phyloP scores from a whole-genome alignment of 2,329 filamentous ascomycete species.

The Verticillium dahliae region DNA sequence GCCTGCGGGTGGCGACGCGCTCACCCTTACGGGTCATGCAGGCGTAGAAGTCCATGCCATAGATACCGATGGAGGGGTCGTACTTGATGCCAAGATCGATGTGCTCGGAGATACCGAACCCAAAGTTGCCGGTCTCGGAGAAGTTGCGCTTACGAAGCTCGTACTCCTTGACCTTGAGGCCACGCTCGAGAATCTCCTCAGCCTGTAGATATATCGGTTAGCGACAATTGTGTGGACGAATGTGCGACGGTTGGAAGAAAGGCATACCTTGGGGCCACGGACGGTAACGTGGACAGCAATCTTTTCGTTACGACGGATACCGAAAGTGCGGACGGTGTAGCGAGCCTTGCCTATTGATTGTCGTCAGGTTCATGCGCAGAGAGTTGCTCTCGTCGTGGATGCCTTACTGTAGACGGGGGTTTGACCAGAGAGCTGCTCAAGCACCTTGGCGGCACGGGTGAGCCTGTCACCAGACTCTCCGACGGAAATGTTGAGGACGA shows the following conservation, averaged over 20 bases:
- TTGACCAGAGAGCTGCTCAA: slow-evolving; percentile 99
- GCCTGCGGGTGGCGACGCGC: slow-evolving; percentile 92
- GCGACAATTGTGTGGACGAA: not conserved
- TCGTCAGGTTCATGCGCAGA: not conserved
- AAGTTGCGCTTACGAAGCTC: slow-evolving; percentile 99
- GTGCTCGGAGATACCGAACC: slow-evolving; percentile 99
- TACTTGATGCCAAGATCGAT: slow-evolving; percentile 99
- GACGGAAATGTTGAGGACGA: slow-evolving; percentile 99
- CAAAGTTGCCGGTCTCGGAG: slow-evolving; percentile 99
- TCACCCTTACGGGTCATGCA: slow-evolving; percentile 99
- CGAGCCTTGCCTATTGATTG: slow-evolving; percentile 79
- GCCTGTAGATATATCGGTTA: slow-evolving; percentile 46
- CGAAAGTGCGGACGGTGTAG: slow-evolving; percentile 99
- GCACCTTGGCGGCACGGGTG: slow-evolving; percentile 98
- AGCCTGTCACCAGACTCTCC: slow-evolving; percentile 99
- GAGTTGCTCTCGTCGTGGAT: not conserved
- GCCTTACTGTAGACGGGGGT: slow-evolving; percentile 96
- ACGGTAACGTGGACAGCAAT: slow-evolving; percentile 99
- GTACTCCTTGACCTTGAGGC: slow-evolving; percentile 99
- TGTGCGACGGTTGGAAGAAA: not conserved
- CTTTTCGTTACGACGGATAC: slow-evolving; percentile 99
- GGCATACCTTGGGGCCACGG: slow-evolving; percentile 72
- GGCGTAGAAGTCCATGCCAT: slow-evolving; percentile 99
- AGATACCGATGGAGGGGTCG: slow-evolving; percentile 96
- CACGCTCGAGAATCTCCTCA: slow-evolving; percentile 99